Base-by-base conservation (phyloP, 495 filamentous ascomycete genomes). In the Staphylotrichum tortipilum region DNA sequence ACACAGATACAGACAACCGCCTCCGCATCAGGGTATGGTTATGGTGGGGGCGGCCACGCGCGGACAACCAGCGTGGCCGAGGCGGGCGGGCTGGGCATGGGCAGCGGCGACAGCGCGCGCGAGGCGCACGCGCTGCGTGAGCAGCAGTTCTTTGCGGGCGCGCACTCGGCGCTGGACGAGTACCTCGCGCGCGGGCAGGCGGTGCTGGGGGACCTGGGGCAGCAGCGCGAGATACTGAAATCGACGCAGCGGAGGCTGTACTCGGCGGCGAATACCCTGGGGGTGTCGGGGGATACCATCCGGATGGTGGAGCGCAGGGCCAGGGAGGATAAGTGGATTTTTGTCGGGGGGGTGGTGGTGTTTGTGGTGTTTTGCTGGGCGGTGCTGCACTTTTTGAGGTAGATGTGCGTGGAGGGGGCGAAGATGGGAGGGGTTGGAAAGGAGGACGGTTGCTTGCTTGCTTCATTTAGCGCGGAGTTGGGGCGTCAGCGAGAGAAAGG, bases 251-350 rank as follows among this genome's bases (percentile, higher is more conserved):
- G 82, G 61, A 79, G 80, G 63, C 73, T 99, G 38, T 97, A 97
- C 61, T 89, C 80, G 62, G 88, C 95, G 18, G 92, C 86, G 7
- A 97, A 94, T 60, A 97, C 94, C 24, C 68, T 98, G 52, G 92
- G 92, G 7, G 78, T 98, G 30, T 89, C 84, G 64, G 89, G 91
- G 24, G 94, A 97, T 64, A 98, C 92, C 5, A 98, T 98, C 49
- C 79, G 94, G 12, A 95, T 90, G 87, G 76, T 98, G 42, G 90
- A 97, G 67, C 72, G 92, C 59, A 77, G 92, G 52, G 90, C 92
- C 44, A 84, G 78, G 66, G 82, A 96, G 74, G 92, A 98, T 59
- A 96, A 95, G 69, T 97, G 90, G 91, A 94, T 98, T 23, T 98
- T 98, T 66, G 86, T 85, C 80, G 84, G 65, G 12, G 89, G 92